These are phyloP conservation scores for Phytophthora chlamydospora DNA, from an alignment of 352 stramenopile species.

Conservation along the genomic window DNA sequence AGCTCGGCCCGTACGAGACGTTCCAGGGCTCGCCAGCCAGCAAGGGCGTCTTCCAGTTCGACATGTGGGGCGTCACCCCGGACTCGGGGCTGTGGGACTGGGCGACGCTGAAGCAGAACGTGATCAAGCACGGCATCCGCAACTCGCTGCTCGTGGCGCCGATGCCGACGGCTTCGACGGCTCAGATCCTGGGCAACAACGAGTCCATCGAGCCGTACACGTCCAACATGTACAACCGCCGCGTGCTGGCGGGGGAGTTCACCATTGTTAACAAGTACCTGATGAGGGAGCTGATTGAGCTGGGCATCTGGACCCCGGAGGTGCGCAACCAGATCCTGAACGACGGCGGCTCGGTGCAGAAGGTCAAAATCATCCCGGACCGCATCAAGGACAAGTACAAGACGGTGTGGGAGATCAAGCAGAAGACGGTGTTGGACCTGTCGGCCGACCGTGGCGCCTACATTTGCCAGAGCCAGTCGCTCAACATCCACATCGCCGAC, in stretches of 20 bases:
- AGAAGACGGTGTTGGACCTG: slow-evolving; percentile 97
- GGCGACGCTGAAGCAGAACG: slow-evolving; percentile 92
- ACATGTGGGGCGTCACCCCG: slow-evolving; percentile 98
- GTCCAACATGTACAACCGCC: slow-evolving; percentile 99
- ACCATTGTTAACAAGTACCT: slow-evolving; percentile 99
- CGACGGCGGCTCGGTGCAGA: slow-evolving; percentile 96
- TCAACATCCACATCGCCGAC: slow-evolving; percentile 99
- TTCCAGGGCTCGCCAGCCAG: slow-evolving; percentile 97
- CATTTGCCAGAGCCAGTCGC: slow-evolving; percentile 98
- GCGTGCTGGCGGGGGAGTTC: slow-evolving; percentile 98
- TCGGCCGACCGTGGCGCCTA: slow-evolving; percentile 98
- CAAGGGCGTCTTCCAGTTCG: slow-evolving; percentile 98
- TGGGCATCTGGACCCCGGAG: slow-evolving; percentile 96
- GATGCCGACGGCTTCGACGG: slow-evolving; percentile 99
- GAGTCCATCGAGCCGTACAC: slow-evolving; percentile 99
- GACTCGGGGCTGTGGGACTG: slow-evolving; percentile 95
- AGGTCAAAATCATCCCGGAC: slow-evolving; percentile 82
- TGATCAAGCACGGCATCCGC: slow-evolving; percentile 95
- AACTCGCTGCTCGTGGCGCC: slow-evolving; percentile 99
- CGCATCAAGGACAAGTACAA: slow-evolving; percentile 97
- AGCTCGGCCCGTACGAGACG: slow-evolving; percentile 96
- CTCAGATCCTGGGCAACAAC: slow-evolving; percentile 99
- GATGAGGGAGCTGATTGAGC: slow-evolving; percentile 96
- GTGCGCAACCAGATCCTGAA: slow-evolving; percentile 99
- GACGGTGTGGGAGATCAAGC: slow-evolving; percentile 99